Conservation (phyloP, 805 yeast species). For the Diddensiella transvaalensis region DNA sequence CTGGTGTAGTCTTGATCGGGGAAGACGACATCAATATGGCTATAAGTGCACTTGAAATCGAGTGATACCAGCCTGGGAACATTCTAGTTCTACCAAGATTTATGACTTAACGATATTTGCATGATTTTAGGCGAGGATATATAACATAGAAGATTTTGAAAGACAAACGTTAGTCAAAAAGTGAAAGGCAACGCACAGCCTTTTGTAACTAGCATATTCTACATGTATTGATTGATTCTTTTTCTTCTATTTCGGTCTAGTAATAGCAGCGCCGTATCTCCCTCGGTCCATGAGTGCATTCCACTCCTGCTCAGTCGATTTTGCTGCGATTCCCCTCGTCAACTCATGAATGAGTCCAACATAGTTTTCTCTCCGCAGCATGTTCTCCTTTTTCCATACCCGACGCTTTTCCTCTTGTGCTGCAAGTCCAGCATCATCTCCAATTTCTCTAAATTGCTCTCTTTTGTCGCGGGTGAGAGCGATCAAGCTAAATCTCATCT, state of each 20-base stretch:
- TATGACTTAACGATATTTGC: too few species aligned
- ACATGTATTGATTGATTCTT: too few species aligned
- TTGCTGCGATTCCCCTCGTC: conserved; percentile 39
- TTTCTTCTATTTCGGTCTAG: too few species aligned
- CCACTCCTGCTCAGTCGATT: conserved; percentile 22
- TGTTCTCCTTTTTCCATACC: conserved; percentile 52
- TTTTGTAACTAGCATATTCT: too few species aligned
- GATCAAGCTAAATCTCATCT: conserved; percentile 53
- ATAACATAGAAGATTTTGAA: too few species aligned
- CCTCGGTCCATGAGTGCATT: conserved; percentile 12
- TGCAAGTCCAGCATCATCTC: conserved; percentile 39
- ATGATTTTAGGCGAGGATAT: too few species aligned
- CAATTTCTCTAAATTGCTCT: conserved; percentile 34
- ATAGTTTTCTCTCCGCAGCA: conserved; percentile 51
- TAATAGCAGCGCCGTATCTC: conserved; percentile 4
- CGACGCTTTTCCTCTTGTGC: conserved; percentile 47
- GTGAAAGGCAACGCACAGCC: too few species aligned
- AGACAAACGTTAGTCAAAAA: too few species aligned
- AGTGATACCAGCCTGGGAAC: too few species aligned
- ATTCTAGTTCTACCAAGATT: too few species aligned
- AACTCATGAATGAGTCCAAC: conserved; percentile 48
- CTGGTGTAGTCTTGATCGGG: conserved; percentile 59
- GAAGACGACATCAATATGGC: conserved; percentile 43
- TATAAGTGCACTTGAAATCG: conserved; percentile 15
- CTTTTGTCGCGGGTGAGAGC: conserved; percentile 53